Evolutionary conservation across 306 rosid genomes (phyloP).

Genomic region (Rosa persica): DNA sequence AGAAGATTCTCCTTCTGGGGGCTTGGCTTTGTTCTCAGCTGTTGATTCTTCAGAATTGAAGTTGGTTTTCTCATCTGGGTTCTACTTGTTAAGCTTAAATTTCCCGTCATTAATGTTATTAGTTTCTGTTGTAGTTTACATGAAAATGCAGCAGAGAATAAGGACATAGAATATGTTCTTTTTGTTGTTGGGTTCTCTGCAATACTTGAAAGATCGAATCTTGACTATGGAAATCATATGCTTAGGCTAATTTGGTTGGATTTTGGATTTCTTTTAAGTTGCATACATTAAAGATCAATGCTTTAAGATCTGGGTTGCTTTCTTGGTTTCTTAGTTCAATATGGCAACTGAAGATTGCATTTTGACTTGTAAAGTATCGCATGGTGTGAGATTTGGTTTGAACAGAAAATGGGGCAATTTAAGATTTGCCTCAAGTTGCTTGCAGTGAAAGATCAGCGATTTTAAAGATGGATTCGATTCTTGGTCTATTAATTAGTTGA

Average conservation of each 20-base stretch:
- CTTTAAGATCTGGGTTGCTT: neutral
- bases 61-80: slow-evolving; percentile 23
- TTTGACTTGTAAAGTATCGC: neutral
- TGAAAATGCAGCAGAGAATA: slow-evolving; percentile 2
- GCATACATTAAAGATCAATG: neutral
- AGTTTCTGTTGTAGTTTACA: neutral
- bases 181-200: slow-evolving; percentile 4
- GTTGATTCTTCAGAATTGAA: slow-evolving; percentile 32
- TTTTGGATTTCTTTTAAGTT: neutral
- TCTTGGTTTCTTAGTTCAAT: neutral
- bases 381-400: neutral
- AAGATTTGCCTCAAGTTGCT: neutral
- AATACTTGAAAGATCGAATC: neutral
- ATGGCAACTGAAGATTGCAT: neutral
- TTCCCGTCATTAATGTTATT: neutral
- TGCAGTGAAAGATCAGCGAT: neutral
- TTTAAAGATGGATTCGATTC: neutral
- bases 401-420: neutral
- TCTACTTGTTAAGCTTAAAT: neutral
- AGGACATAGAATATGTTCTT: neutral
- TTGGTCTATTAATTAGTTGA: neutral
- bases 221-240: neutral
- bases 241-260: neutral
- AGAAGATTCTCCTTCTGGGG: slow-evolving; percentile 26
- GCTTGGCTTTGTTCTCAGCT: slow-evolving; percentile 22